Base-by-base conservation (phyloP, 306 rosid species). In the Pyrus communis region DNA sequence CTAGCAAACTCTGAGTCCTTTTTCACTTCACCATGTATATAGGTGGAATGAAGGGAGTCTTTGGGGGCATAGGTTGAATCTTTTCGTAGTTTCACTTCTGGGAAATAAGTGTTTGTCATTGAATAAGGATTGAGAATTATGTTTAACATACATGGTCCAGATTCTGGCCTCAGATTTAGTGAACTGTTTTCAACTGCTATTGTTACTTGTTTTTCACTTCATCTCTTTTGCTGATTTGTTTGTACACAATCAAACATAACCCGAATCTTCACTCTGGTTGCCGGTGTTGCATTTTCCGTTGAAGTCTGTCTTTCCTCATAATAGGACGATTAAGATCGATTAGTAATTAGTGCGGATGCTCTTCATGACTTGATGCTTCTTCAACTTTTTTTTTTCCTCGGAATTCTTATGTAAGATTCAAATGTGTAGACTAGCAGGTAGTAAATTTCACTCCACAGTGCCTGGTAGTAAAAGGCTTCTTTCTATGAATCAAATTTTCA, bases 1-100 rank as follows among this genome's bases (percentile, higher is more conserved):
- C 82, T 55, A 91, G 93, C 81, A 95, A 89, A 86, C 85, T 90
- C 78, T 90, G 85, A 89, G 69, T 60, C 40, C 57, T 5, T 31
- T 71, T 22, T 59, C 15, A 19, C 21, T 25, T 23, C 4, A 18
- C 3, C 2, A 2, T 74, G 60, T 43, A 45, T 25, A 18, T 28
- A 61, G 7, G 1, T 59, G 45, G 27, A 22, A 38, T 4, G 18
- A 23, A 23, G 42, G 52, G 25, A 17, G 61, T 38, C 23, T 31
- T 59, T 11, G 21, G 25, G 18, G 19, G 40, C 19, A 7, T 35
- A 35, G 35, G 66, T 72, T 22, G 55, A 61, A 60, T 40, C 43
- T 10, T 25, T 35, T 8, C 17, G 55, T 58, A 7, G 54, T 22
- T 4, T 13, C 19, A 1, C 11, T 59, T 59, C 7, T 17, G 7